Base-by-base conservation (phyloP, 164 flowering plant species). In the Platanus orientalis region DNA sequence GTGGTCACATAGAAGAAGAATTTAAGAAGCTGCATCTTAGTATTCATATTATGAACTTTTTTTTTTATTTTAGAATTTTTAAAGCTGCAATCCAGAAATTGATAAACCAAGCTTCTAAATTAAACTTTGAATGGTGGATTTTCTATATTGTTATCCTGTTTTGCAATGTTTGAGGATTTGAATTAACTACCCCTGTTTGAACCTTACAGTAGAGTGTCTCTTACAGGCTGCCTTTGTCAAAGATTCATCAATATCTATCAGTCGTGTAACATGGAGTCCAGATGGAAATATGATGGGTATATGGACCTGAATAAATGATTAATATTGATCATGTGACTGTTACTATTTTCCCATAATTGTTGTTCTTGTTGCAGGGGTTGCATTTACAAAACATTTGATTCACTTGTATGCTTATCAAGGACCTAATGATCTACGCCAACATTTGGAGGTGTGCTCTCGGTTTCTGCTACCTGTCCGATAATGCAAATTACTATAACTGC, bases 251-350 rank as follows among this genome's bases (percentile, higher is more conserved):
- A 72, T 87, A 58, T 84, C 96, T 66, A 82, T 89, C 59, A 91
- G 54, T 60, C 81, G 89, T 47, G 92, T 89, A 55, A 61, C 83
- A 50, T 92, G 97, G 97, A 89, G 92, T 64, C 86, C 90, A 16
- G 97, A 92, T 81, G 97, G 96, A 66, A 81, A 60, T 68, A 76
- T 78, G 71, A 63, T 87, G 45, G 97, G 97, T 91, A 71, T 32
- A 84, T 80, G 20, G 17, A 20, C 4, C 28, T 36, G 17, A 13
- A 42, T 10, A 19, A 13, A 26, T 24, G 26, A 19, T 17, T 32
- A 1, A 20, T 17, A 47, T 20, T 17, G 29, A 23, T 6, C 26
- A 42, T 52, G 28, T 70, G 29, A 28, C 32, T 51, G 42, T 60
- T 40, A 53, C 12, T 63, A 51, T 62, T 60, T 55, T 67, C 60